Evolutionary conservation across 768 basidiomycete genomes (phyloP), one percentile per base, ranked within the genome.

Genomic region (Rhodosporidiobolus sp.): DNA sequence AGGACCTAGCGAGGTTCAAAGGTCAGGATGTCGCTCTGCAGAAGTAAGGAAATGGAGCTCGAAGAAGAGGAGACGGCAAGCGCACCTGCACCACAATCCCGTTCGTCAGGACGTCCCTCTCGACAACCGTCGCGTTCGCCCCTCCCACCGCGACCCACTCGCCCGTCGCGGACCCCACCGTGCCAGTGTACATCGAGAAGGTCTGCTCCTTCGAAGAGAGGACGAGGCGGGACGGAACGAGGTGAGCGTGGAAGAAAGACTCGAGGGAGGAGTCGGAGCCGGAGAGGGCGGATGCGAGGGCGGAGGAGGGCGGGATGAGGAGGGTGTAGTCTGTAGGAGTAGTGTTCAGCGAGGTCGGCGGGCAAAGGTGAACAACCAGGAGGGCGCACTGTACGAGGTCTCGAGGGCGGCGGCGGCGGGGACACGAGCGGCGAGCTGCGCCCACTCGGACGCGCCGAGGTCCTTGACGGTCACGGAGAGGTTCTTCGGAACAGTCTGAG

Each of bases 301-400:
- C 19, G 28, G 57, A 35, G 4, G 57, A 24, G 24, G 57, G 57
- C 32, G 57, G 57, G 57, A 58, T 35, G 22, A 58, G 57, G 26
- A 58, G 57, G 10, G 57, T 58, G 57, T 22, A 58, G 57, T 58
- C 57, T 58, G 57, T 32, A 12, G 34, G 3, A 24, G 57, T 58
- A 4, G 28, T 30, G 35, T 38, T 35, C 35, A 26, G 12, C 22
- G 35, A 43, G 38, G 38, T 7, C 38, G 22, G 56, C n/a, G n/a
- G n/a, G n/a, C n/a, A 34, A 20, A 57, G 54, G 32, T 7, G 38
- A 43, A 43, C 9, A 38, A 58, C n/a, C n/a, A 43, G 14, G 38
- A 43, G 38, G 20, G 34, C 35, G 35, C 5, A 58, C 57, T 43
- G 22, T 28, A 32, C 11, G 34, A 45, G 20, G 57, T 58, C 35